Evolutionary conservation across 31 red algal genomes (phyloP).

Genomic region (Asparagopsis taxiformis): DNA sequence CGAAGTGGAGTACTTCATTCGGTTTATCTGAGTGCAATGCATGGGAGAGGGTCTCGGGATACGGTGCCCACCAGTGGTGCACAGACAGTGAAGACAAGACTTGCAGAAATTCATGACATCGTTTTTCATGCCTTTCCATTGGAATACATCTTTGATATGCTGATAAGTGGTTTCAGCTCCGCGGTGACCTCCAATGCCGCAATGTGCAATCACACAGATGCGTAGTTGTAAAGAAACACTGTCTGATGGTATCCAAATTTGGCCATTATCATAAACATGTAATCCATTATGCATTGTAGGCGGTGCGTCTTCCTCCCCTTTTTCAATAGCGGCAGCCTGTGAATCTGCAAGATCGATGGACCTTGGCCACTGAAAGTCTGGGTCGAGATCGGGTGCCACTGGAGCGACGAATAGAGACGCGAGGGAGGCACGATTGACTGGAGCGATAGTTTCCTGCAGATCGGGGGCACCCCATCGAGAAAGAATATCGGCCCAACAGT

Average conservation of each 20-base stretch:
- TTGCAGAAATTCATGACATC: not conserved
- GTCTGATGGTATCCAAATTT: not conserved
- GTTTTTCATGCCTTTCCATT: constrained; percentile 1
- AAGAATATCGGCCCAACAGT: constrained; percentile 22
- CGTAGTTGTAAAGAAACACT: constrained; percentile 28
- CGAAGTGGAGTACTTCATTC: constrained; percentile 33
- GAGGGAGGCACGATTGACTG: not conserved
- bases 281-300: no score
- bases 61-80: not conserved
- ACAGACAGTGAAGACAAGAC: not conserved
- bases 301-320: no score
- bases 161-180: not conserved
- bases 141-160: not conserved
- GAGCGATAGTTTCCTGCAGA: not conserved
- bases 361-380: constrained; percentile 16
- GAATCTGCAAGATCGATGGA: not conserved
- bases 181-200: constrained; percentile 5
- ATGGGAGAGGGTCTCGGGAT: constrained; percentile 5
- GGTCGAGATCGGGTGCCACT: constrained; percentile 16
- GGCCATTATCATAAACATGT: not conserved
- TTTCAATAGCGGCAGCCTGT: not conserved
- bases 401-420: constrained; percentile 4
- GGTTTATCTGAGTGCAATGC: constrained; percentile 14
- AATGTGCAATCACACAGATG: constrained; percentile 25
- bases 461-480: constrained; percentile 6